A percentile compares a stretch with the other conserved stretches of the same genome.
phyloP scores from a whole-genome alignment of 768 basidiomycete genomes.

The Daedaleopsis nitida region DNA sequence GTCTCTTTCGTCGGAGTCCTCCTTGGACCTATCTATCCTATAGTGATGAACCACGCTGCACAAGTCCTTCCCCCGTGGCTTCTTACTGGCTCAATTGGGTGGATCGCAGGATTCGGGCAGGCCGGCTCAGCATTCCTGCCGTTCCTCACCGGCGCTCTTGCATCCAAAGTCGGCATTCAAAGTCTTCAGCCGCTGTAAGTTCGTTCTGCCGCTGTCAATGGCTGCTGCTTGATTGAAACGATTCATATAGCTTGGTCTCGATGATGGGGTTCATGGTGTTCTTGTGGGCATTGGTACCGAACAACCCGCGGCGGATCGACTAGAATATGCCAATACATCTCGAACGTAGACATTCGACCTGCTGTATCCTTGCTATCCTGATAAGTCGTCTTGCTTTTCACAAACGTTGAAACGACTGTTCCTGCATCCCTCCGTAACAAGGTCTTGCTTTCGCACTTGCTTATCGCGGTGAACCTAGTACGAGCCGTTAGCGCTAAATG shows the following conservation, averaged over 20 bases:
- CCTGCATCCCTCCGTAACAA: not conserved
- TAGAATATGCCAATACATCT: not conserved
- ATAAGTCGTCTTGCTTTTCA: too few relatives aligned
- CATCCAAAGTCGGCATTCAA: slow-evolving; percentile 43
- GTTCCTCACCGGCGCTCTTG: slow-evolving; percentile 50
- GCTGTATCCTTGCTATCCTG: too few relatives aligned
- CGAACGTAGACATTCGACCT: not conserved
- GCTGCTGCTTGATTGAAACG: not conserved
- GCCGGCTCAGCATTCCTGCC: slow-evolving; percentile 54
- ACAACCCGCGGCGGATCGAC: slow-evolving; percentile 11
- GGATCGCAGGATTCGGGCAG: slow-evolving; percentile 55
- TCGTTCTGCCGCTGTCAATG: not conserved
- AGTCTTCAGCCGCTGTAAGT: slow-evolving; percentile 53
- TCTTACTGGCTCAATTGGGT: slow-evolving; percentile 45
- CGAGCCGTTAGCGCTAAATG: not conserved
- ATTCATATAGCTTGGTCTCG: slow-evolving; percentile 19
- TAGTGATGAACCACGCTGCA: slow-evolving; percentile 42
- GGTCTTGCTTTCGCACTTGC: not conserved
- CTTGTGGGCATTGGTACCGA: slow-evolving; percentile 26
- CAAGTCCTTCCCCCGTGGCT: slow-evolving; percentile 48
- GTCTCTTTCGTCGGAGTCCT: slow-evolving; percentile 56
- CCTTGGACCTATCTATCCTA: slow-evolving; percentile 50
- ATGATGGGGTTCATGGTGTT: slow-evolving; percentile 27
- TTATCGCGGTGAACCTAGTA: too few relatives aligned
- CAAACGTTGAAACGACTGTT: too few relatives aligned